phyloP scores from a whole-genome alignment of 441 rosid genomes.

The Macaranga tanarius region DNA sequence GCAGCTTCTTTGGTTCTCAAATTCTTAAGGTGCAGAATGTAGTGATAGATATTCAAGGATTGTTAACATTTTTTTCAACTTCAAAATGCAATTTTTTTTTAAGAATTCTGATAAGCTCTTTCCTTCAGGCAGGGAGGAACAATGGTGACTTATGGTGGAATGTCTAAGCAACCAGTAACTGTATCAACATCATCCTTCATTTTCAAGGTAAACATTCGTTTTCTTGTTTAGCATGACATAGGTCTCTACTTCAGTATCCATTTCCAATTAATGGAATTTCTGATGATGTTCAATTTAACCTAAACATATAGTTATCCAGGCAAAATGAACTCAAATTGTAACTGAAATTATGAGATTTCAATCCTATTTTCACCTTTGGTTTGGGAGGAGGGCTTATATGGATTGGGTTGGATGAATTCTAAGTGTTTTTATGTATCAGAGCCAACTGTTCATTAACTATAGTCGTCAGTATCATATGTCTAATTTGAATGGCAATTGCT shows the following conservation, averaged over 20 bases:
- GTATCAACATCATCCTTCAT: constrained; percentile 80
- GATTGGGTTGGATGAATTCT: neutral
- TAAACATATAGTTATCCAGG: neutral
- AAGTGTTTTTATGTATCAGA: neutral
- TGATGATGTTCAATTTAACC: neutral
- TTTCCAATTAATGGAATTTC: neutral
- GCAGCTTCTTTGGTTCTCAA: constrained; percentile 76
- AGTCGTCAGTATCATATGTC: neutral
- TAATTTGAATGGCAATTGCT: neutral
- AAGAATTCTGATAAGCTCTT: constrained; percentile 17
- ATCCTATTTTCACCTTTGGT: neutral
- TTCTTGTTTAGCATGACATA: neutral
- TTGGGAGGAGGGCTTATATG: neutral
- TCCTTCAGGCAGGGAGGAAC: constrained; percentile 67
- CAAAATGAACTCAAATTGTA: neutral
- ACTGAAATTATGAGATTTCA: neutral
- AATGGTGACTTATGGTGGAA: constrained; percentile 94
- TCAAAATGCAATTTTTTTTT: constrained; percentile 7
- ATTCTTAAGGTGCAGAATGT: constrained; percentile 59
- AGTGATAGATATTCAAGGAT: constrained; percentile 11
- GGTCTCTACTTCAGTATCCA: neutral
- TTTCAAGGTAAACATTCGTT: constrained; percentile 53
- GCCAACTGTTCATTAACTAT: neutral
- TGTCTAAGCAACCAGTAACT: constrained; percentile 79
- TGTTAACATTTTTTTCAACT: neutral